Conservation (phyloP, 1,284 basidiomycete genomes). For the Sporisorium scitamineum region DNA sequence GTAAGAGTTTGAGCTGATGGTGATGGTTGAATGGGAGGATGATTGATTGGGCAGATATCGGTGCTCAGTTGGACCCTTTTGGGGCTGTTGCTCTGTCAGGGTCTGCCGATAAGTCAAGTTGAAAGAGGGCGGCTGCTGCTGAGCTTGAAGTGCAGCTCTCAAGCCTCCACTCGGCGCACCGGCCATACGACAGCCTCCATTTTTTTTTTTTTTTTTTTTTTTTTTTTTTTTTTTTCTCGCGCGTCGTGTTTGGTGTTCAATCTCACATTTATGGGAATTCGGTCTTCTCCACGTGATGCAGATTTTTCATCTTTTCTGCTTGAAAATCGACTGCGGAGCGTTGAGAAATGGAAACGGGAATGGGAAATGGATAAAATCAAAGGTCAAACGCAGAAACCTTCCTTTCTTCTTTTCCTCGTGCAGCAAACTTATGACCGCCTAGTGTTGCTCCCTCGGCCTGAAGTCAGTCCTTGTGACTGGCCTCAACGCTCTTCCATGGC, state of each 20-base stretch:
- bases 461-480: neutral
- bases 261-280: conserved; percentile 15
- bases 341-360: neutral
- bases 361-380: conserved; percentile 3
- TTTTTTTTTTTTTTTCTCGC: neutral
- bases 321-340: neutral
- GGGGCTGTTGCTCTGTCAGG: neutral
- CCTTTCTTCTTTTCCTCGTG: conserved; percentile 53
- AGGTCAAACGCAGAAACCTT: neutral
- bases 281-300: conserved; percentile 23
- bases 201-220: too few species aligned
- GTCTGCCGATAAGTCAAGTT: conserved; percentile 2
- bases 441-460: conserved; percentile 57
- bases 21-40: neutral
- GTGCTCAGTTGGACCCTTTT: conserved; percentile 6
- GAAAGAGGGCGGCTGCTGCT: neutral
- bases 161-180: conserved; percentile 3
- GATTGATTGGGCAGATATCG: neutral
- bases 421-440: conserved; percentile 55
- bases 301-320: conserved; percentile 2
- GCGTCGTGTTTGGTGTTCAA: neutral
- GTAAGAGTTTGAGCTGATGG: neutral
- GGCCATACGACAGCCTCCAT: too few species aligned
- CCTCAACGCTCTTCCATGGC: conserved; percentile 46
- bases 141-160: conserved; percentile 1